Percentiles rank a stretch among this genome's conserved stretches.
Conservation (phyloP, 768 basidiomycete genomes). For the Trichaptum fuscoviolaceum region DNA sequence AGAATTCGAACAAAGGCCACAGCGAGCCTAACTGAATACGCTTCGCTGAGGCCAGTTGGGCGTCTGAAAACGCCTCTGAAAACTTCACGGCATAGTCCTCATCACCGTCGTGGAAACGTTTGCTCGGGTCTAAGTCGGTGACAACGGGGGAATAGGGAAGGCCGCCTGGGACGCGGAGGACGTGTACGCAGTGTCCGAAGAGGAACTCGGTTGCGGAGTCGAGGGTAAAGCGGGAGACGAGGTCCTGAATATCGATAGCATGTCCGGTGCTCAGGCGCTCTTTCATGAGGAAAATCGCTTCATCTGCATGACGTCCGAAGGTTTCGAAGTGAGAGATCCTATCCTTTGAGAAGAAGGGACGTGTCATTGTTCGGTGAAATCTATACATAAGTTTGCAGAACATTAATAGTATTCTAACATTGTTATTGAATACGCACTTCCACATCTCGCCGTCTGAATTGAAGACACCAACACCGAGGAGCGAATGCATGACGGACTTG, state of each 20-base stretch:
- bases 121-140: conserved; percentile 11
- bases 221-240: conserved; percentile 13
- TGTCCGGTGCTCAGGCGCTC: conserved; percentile 4
- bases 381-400: conserved; percentile 2
- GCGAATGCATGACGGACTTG: background rate
- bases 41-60: conserved; percentile 4
- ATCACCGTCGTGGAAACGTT: background rate
- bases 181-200: conserved; percentile 11
- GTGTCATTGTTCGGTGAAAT: conserved; percentile 15
- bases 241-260: conserved; percentile 18
- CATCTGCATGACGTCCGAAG: conserved; percentile 8
- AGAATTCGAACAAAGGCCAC: conserved; percentile 17
- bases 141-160: conserved; percentile 12
- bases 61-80: conserved; percentile 4
- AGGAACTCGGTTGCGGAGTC: conserved; percentile 14
- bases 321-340: conserved; percentile 12
- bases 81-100: conserved; percentile 13
- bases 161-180: conserved; percentile 5
- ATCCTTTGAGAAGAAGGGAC: conserved; percentile 13
- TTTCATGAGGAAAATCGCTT: conserved; percentile 9
- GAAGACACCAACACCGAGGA: conserved; percentile 20
- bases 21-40: conserved; percentile 7
- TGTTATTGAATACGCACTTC: conserved; percentile 9
- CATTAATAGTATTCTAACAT: too few species aligned
- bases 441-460: conserved; percentile 23